A percentile compares a stretch with the other conserved stretches of the same genome.
These are phyloP conservation scores for Ustilago cynodontis DNA, from an alignment of 1,284 basidiomycete genomes.

Conservation along the genomic window DNA sequence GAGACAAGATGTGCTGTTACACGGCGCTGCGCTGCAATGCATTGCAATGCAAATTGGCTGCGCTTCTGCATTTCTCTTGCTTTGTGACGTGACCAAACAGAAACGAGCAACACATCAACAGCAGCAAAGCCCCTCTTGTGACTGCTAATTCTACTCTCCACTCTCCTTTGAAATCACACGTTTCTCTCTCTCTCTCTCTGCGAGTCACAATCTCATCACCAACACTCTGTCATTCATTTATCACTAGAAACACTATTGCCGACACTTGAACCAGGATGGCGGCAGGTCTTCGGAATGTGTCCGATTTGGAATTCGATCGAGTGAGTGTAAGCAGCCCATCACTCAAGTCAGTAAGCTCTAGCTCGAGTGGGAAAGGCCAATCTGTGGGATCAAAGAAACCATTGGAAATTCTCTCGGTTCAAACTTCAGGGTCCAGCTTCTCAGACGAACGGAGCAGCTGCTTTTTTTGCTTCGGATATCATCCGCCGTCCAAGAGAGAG, in stretches of 20 bases:
- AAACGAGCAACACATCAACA: too few species aligned
- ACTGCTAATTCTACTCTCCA: not conserved
- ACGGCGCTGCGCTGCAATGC: conserved; percentile 10
- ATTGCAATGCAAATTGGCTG: conserved; percentile 6
- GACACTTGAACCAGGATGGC: too few species aligned
- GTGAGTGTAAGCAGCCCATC: too few species aligned
- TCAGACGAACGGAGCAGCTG: not conserved
- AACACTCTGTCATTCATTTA: not conserved
- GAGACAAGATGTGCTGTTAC: conserved; percentile 15
- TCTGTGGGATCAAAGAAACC: not conserved
- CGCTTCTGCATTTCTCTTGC: not conserved
- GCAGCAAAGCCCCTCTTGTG: too few species aligned
- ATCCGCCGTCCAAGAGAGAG: not conserved
- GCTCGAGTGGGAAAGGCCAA: too few species aligned
- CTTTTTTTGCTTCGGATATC: not conserved
- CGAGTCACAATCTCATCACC: conserved; percentile 1
- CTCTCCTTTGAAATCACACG: not conserved
- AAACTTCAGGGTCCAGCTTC: conserved; percentile 3
- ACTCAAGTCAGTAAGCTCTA: too few species aligned
- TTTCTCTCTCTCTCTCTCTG: not conserved
- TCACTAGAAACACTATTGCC: too few species aligned
- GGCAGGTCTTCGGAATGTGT: too few species aligned
- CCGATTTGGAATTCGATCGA: too few species aligned
- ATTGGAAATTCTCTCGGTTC: not conserved
- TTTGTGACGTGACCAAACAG: not conserved